phyloP scores from a whole-genome alignment of 2,329 filamentous ascomycete species.

The Nemania serpens region DNA sequence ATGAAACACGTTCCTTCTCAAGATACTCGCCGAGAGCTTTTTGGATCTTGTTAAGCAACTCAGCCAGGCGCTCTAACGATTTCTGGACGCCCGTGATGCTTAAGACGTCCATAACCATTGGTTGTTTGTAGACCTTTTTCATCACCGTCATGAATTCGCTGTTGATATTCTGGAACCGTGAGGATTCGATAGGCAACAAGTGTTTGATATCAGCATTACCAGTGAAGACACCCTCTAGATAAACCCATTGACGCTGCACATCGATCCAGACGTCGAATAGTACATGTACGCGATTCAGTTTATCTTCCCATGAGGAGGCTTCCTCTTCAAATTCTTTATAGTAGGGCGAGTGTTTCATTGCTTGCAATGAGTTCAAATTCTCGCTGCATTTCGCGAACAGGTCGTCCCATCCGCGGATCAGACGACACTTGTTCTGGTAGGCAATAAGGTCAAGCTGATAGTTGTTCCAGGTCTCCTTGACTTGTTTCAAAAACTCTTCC shows the following conservation, averaged over 20 bases:
- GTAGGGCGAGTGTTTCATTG: constrained; percentile 98
- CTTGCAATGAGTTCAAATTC: constrained; percentile 94
- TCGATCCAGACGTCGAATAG: constrained; percentile 99
- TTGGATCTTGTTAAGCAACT: constrained; percentile 97
- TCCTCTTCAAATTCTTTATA: constrained; percentile 99
- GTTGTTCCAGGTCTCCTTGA: constrained; percentile 95
- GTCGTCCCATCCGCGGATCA: constrained; percentile 98
- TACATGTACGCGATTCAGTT: constrained; percentile 94
- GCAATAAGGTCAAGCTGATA: constrained; percentile 93
- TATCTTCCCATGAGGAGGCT: constrained; percentile 95
- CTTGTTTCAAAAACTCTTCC: constrained; percentile 95
- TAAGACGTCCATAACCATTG: constrained; percentile 92
- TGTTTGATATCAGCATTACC: constrained; percentile 99
- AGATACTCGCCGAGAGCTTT: constrained; percentile 98
- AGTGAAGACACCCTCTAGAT: constrained; percentile 97
- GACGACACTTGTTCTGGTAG: constrained; percentile 96
- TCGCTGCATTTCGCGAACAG: constrained; percentile 98
- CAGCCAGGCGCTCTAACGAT: constrained; percentile 92
- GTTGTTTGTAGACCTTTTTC: constrained; percentile 98
- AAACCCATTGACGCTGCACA: constrained; percentile 99
- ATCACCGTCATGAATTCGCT: constrained; percentile 98
- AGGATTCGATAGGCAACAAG: constrained; percentile 92
- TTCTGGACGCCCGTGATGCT: constrained; percentile 96
- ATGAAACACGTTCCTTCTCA: constrained; percentile 95
- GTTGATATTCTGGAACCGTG: constrained; percentile 98